These are phyloP conservation scores for Penicillium sp. DNA, from an alignment of 2,329 filamentous ascomycete genomes.

Conservation along the genomic window DNA sequence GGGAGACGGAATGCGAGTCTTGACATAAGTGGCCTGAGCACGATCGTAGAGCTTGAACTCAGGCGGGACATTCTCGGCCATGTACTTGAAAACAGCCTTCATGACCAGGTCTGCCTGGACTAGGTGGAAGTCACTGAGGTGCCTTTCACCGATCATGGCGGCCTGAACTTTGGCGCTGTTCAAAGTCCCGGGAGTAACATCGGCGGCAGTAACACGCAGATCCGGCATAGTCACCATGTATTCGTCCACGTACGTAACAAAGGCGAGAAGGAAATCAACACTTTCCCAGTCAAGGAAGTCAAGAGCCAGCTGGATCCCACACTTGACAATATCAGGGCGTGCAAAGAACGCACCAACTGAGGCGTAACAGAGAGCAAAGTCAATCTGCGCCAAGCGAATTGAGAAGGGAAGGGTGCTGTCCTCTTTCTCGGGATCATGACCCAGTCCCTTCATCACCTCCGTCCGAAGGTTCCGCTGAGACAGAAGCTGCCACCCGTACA, in stretches of 20 bases:
- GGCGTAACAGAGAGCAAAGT: slow-evolving; percentile 31
- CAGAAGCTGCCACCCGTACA: not conserved
- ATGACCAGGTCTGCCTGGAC: slow-evolving; percentile 10
- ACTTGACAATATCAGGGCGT: slow-evolving; percentile 19
- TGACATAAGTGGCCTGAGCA: slow-evolving; percentile 21
- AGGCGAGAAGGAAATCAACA: slow-evolving; percentile 28
- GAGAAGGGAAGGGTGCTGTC: slow-evolving; percentile 7
- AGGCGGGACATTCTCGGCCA: slow-evolving; percentile 16
- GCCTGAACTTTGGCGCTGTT: too few relatives aligned
- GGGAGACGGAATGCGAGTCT: slow-evolving; percentile 24
- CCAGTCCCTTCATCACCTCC: not conserved
- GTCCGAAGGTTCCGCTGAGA: not conserved
- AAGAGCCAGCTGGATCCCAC: slow-evolving; percentile 24
- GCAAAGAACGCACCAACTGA: slow-evolving; percentile 29
- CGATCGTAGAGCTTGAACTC: slow-evolving; percentile 24
- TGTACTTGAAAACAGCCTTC: slow-evolving; percentile 22
- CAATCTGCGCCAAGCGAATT: slow-evolving; percentile 20
- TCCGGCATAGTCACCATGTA: slow-evolving; percentile 19
- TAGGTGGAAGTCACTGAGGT: slow-evolving; percentile 9
- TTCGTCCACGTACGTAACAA: slow-evolving; percentile 20
- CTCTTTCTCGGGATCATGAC: not conserved
- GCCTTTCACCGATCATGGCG: not conserved
- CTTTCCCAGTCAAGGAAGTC: slow-evolving; percentile 27
- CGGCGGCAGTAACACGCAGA: not conserved
- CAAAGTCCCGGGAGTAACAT: not conserved